Conservation (phyloP, 768 basidiomycete species). For the Boletales sp. region DNA sequence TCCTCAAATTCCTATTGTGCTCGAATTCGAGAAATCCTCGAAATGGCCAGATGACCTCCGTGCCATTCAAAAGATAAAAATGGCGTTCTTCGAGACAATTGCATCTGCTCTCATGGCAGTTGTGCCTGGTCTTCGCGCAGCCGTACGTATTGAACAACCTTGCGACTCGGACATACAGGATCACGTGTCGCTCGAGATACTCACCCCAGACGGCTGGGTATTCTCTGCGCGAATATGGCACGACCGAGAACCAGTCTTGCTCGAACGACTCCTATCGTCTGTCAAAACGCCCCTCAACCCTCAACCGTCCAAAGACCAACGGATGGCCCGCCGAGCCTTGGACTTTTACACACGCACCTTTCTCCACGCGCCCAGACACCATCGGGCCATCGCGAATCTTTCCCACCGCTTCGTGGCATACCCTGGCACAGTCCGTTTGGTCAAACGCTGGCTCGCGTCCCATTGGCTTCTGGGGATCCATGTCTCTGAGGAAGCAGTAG, state of each 20-base stretch:
- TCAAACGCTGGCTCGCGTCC: constrained; percentile 89
- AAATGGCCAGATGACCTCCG: constrained; percentile 93
- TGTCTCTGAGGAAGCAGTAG: constrained; percentile 74
- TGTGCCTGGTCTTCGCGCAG: constrained; percentile 48
- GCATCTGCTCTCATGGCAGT: constrained; percentile 59
- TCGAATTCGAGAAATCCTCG: constrained; percentile 91
- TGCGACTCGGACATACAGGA: constrained; percentile 60
- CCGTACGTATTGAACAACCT: constrained; percentile 56
- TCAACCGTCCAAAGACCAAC: constrained; percentile 38
- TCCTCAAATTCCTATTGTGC: constrained; percentile 65
- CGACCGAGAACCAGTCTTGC: constrained; percentile 75
- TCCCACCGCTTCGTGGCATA: constrained; percentile 79
- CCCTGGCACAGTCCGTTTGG: constrained; percentile 78
- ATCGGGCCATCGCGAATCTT: constrained; percentile 74
- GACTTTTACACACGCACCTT: constrained; percentile 68
- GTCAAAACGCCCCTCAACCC: constrained; percentile 29
- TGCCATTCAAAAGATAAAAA: constrained; percentile 91
- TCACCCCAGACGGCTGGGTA: constrained; percentile 81
- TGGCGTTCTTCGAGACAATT: constrained; percentile 85
- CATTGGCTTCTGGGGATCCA: constrained; percentile 83
- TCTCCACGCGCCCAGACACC: constrained; percentile 78
- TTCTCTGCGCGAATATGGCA: constrained; percentile 84
- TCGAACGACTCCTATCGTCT: constrained; percentile 60
- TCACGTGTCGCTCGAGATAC: constrained; percentile 66
- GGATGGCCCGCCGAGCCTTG: constrained; percentile 54